Percentiles rank a stretch among this genome's conserved stretches.
These are phyloP conservation scores for Myxozyma vanderwaltii DNA, from an alignment of 805 yeast genomes.

Conservation along the genomic window DNA sequence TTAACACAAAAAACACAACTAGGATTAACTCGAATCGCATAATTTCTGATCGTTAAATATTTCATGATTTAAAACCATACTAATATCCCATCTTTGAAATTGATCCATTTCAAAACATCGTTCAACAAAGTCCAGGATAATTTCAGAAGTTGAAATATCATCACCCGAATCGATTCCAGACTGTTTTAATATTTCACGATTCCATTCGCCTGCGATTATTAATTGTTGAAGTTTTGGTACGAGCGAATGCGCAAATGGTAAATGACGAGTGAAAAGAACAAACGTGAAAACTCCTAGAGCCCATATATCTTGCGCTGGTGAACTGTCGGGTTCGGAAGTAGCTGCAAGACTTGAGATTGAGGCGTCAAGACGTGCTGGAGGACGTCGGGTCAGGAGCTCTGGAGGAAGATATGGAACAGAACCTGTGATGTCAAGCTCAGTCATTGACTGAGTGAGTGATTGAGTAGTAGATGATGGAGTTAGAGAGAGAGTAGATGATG, in stretches of 20 bases:
- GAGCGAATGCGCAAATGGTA: slow-evolving; percentile 84
- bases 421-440: slow-evolving; percentile 51
- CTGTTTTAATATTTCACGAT: slow-evolving; percentile 46
- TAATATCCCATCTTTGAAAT: slow-evolving; percentile 55
- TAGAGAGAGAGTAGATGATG: slow-evolving; percentile 7
- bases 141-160: neutral
- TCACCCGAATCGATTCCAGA: slow-evolving; percentile 26
- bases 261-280: slow-evolving; percentile 68
- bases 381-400: slow-evolving; percentile 61
- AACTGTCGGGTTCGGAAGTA: slow-evolving; percentile 56
- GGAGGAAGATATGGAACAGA: slow-evolving; percentile 94
- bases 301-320: slow-evolving; percentile 65
- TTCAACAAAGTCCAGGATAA: slow-evolving; percentile 45
- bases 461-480: slow-evolving; percentile 1
- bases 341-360: slow-evolving; percentile 41
- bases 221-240: slow-evolving; percentile 76
- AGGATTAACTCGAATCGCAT: neutral
- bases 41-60: slow-evolving; percentile 2
- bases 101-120: slow-evolving; percentile 60
- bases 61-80: slow-evolving; percentile 40
- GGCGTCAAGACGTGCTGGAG: slow-evolving; percentile 38
- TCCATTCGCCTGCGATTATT: slow-evolving; percentile 68
- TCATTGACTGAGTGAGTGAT: slow-evolving; percentile 3
- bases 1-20: neutral
- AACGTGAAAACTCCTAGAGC: slow-evolving; percentile 80